phyloP scores from a whole-genome alignment of 208 protist genomes.

The Polymyxa betae region DNA sequence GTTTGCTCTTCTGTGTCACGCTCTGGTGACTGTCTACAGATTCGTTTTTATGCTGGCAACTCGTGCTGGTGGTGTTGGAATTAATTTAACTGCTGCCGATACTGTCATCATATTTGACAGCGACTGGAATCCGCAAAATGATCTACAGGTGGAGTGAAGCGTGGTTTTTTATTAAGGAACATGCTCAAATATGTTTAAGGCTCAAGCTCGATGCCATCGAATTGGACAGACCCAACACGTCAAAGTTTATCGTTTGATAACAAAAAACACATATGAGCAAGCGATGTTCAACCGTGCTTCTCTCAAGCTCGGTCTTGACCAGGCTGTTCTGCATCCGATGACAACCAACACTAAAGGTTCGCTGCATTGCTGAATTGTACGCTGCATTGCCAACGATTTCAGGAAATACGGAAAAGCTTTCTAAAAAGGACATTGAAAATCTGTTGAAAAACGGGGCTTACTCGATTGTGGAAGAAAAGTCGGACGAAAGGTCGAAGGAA shows the following conservation, averaged over 20 bases:
- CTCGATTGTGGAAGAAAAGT: constrained; percentile 56
- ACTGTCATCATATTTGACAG: constrained; percentile 96
- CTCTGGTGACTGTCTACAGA: background rate
- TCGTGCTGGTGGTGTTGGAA: constrained; percentile 80
- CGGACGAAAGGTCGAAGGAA: background rate
- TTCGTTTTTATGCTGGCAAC: constrained; percentile 71
- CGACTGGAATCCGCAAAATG: constrained; percentile 84
- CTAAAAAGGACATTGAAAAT: constrained; percentile 54
- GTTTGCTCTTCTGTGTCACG: background rate
- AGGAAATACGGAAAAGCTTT: background rate
- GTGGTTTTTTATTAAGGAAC: constrained; percentile 54
- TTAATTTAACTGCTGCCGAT: constrained; percentile 96
- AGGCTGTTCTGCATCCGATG: constrained; percentile 75
- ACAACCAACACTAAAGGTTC: constrained; percentile 58
- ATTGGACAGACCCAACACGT: constrained; percentile 90
- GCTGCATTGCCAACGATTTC: background rate
- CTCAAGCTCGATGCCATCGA: constrained; percentile 87
- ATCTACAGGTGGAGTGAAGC: constrained; percentile 70
- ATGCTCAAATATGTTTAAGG: constrained; percentile 65
- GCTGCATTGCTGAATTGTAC: background rate
- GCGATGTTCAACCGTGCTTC: constrained; percentile 83
- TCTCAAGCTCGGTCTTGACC: constrained; percentile 80
- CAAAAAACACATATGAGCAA: constrained; percentile 80
- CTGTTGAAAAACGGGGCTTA: constrained; percentile 61
- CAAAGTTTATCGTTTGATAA: constrained; percentile 83